Evolutionary conservation across 2,329 filamentous ascomycete genomes (phyloP), one percentile per base, ranked within the genome.

Genomic region (Colletotrichum magnum): DNA sequence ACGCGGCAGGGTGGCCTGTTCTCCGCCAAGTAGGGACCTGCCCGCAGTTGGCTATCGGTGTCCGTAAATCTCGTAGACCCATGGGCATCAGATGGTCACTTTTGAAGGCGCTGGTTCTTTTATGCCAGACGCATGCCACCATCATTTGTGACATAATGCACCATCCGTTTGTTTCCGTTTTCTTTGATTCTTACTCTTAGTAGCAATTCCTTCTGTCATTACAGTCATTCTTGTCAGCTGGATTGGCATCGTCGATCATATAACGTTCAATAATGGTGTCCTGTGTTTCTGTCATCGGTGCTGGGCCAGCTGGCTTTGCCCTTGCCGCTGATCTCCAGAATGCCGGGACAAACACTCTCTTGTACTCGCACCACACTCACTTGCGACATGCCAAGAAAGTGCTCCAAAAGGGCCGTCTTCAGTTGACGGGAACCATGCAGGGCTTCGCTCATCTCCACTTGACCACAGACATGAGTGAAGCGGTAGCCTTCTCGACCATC

Each of bases 301-400:
- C 62, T 24, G 62, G 62, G 62, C 62, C 62, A 52, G 62, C 62
- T 43, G 62, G 62, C 28, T 65, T 65, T 24, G 62, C 62, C 47
- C 56, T 65, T n/a, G 54, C 62, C 7, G 62, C 62, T 15, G 62
- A 65, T 16, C 62, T 65, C 7, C 54, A 65, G 21, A 60, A 60
- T 21, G n/a, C 45, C 4, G 62, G 56, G 16, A 43, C 9, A 1
- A 47, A 18, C 5, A 60, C 62, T 26, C 56, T 65, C n/a, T 7
- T 65, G 36, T 65, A 65, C 24, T 65, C 62, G 2, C 62, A 65
- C 15, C 54, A 52, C 24, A 65, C 62, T 53, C 62, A 65, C 32
- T 39, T 60, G n/a, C 56, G 62, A 4, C 54, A 65, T 52, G 56
- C 56, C 54, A 53, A 60, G 12, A 39, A 56, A 43, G 62, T 65